Percentiles rank a stretch among this genome's conserved stretches.
Evolutionary conservation across 805 yeast species (phyloP).

Genomic region (Maudiozyma serrabonitensis): DNA sequence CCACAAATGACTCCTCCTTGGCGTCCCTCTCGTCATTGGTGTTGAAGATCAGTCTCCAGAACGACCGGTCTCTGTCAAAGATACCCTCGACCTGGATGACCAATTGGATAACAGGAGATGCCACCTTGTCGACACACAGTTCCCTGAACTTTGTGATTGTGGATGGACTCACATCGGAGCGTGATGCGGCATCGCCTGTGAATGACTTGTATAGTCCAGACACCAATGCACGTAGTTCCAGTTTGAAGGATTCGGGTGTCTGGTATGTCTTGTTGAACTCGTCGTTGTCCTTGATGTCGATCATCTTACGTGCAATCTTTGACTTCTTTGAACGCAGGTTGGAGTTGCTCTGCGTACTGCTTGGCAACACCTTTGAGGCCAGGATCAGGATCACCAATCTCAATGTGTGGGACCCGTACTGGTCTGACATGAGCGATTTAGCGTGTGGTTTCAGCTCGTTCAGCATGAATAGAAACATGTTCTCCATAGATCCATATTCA

Average conservation of each 20-base stretch:
- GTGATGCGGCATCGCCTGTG: conserved; percentile 20
- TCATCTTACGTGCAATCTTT: conserved; percentile 87
- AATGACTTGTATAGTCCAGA: conserved; percentile 31
- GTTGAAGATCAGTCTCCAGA: conserved; percentile 58
- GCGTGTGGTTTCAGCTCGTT: conserved; percentile 56
- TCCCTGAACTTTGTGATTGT: conserved; percentile 51
- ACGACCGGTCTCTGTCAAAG: conserved; percentile 59
- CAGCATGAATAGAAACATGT: conserved; percentile 51
- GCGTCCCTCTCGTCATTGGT: conserved; percentile 42
- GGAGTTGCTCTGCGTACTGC: conserved; percentile 57
- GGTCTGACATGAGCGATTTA: conserved; percentile 54
- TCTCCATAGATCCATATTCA: conserved; percentile 50
- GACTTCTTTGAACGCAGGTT: conserved; percentile 74
- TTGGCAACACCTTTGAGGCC: conserved; percentile 71
- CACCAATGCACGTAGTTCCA: conserved; percentile 44
- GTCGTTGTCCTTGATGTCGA: conserved; percentile 70
- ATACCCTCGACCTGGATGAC: conserved; percentile 73
- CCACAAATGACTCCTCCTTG: conserved; percentile 72
- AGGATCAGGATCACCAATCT: conserved; percentile 61
- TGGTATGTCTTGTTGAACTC: conserved; percentile 59
- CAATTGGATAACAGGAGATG: conserved; percentile 82
- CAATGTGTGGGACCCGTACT: conserved; percentile 82
- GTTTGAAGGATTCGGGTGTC: conserved; percentile 60
- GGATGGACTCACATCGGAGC: conserved; percentile 22
- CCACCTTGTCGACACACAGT: conserved; percentile 64